These are phyloP conservation scores for Ciborinia camelliae DNA, from an alignment of 2,329 filamentous ascomycete genomes.

Conservation along the genomic window DNA sequence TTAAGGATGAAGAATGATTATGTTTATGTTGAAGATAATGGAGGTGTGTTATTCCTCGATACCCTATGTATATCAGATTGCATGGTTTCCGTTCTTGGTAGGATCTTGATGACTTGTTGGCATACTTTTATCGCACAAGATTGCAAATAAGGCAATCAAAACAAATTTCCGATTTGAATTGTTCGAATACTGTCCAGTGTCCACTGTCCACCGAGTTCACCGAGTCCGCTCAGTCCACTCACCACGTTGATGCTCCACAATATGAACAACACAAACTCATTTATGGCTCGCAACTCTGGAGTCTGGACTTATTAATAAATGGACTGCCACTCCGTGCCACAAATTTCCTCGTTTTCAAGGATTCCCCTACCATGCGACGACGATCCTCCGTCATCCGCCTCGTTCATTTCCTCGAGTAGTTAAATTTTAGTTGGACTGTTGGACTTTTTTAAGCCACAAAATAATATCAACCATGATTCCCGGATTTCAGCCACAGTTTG, in stretches of 20 bases:
- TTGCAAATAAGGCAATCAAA: background rate
- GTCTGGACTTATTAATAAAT: too few relatives aligned
- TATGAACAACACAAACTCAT: background rate
- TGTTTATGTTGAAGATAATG: background rate
- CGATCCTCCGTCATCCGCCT: conserved; percentile 18
- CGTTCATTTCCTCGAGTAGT: too few relatives aligned
- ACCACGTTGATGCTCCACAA: background rate
- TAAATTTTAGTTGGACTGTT: background rate
- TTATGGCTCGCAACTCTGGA: background rate
- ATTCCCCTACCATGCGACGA: conserved; percentile 14
- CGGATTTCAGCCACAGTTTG: background rate
- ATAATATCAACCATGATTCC: background rate
- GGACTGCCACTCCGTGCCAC: background rate
- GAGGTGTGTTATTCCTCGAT: background rate
- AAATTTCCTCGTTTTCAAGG: conserved; percentile 12
- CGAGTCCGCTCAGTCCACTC: background rate
- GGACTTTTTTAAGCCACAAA: background rate
- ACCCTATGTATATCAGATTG: background rate
- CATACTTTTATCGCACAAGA: background rate
- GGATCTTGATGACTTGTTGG: background rate
- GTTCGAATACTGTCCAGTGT: background rate
- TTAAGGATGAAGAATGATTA: conserved; percentile 43
- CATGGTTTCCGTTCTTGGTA: background rate
- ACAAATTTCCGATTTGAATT: background rate
- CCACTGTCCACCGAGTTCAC: background rate